Base-by-base conservation (phyloP, 345 rosid species). In the Brassica juncea region DNA sequence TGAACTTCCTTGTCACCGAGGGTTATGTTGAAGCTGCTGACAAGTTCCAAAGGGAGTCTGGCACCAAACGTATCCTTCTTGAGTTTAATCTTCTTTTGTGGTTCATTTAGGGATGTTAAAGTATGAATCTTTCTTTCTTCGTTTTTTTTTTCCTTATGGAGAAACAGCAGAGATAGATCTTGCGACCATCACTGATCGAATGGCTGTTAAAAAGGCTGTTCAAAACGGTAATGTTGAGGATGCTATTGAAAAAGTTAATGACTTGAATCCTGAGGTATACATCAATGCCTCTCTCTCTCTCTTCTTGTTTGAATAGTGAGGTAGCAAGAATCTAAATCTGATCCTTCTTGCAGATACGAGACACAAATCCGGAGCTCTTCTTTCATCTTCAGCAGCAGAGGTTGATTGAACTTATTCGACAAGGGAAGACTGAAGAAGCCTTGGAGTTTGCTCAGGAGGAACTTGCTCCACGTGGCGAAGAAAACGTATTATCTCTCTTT, bases 381-480 rank as follows among this genome's bases (percentile, higher is more conserved):
- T 96, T 96, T 85, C 99, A 96, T 82, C 99, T 96, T 66, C 99
- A 96, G 82, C 99, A 96, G 77, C 99, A 96, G 77, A 91, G 94
- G 81, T 82, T 96, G 85, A 96, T 96, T 78, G 99, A 96, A 82
- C 82, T 96, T 4, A 96, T 96, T 83, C 89, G 99, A 19, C 88
- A 91, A 77, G 97, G 99, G 49, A 96, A 82, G 77, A 84, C 94
- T 62, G 94, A 90, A 55, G 99, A 93, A 84, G 98, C 99, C 68
- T 82, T 93, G 80, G 97, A 93, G 85, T 96, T 96, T 87, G 98
- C 99, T 66, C 99, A 93, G 79, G 99, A 93, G 82, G 98, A 96
- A 82, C 99, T 96, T 73, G 99, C 99, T 61, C 99, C 94, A 30
- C 88, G 97, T 68, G 99, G 98, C 52, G 97, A 96, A 85, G 99